Evolutionary conservation across 2,329 filamentous ascomycete genomes (phyloP).

Genomic region (Magnaporthiopsis incrustans): DNA sequence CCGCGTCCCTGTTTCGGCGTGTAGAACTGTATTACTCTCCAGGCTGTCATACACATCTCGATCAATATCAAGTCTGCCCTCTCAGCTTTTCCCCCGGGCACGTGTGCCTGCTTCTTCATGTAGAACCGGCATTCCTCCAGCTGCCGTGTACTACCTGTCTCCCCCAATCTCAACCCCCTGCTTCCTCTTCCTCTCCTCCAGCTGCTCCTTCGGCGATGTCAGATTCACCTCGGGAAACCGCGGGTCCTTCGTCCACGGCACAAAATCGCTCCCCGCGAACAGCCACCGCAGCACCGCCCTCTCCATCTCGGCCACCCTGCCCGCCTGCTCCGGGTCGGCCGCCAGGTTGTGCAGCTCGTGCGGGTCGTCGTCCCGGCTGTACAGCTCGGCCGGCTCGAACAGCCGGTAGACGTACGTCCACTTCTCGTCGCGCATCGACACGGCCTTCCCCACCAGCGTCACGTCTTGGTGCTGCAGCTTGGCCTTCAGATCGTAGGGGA

Average conservation of each 20-base stretch:
- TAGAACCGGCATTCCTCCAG: too few species aligned
- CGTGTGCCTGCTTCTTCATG: too few species aligned
- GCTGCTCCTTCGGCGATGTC: neutral
- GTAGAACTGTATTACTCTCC: too few species aligned
- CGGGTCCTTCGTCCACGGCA: neutral
- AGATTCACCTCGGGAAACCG: neutral
- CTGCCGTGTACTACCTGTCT: too few species aligned
- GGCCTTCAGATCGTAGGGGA: conserved; percentile 38
- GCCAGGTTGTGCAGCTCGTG: conserved; percentile 32
- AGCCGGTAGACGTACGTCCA: conserved; percentile 37
- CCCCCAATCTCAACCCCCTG: too few species aligned
- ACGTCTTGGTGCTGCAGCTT: conserved; percentile 37
- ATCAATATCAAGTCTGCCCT: too few species aligned
- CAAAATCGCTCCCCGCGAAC: neutral
- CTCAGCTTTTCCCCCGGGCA: too few species aligned
- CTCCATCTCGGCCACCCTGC: conserved; percentile 19
- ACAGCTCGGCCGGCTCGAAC: conserved; percentile 37
- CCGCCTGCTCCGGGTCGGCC: conserved; percentile 16
- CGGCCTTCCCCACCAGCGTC: conserved; percentile 32
- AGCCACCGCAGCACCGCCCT: conserved; percentile 30
- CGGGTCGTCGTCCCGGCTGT: conserved; percentile 26
- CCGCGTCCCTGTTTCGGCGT: too few species aligned
- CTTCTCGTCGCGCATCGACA: conserved; percentile 25
- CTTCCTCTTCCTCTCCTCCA: neutral
- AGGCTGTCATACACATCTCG: too few species aligned